Base-by-base conservation (phyloP, 139 green algal genomes). In the Nannochloris sp. region DNA sequence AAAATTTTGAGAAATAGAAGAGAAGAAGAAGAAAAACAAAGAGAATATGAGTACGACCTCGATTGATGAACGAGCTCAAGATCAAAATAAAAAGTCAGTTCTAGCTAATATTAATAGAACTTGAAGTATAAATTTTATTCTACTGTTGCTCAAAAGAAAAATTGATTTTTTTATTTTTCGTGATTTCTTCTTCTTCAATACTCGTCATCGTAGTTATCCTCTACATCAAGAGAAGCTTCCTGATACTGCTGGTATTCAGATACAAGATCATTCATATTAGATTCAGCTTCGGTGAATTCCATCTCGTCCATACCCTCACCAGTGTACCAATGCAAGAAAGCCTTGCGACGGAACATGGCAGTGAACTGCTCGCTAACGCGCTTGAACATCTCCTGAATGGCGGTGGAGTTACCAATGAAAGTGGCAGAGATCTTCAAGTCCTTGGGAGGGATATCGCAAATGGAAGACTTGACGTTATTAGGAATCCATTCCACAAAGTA, bases 401-500 rank as follows among this genome's bases (percentile, higher is more conserved):
- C 92, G 19, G 91, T 97, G 8, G 89, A 93, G 86, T 97, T 97
- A 65, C 92, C 92, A 30, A 97, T 78, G 72, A 97, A 97, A 61
- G 92, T 97, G 47, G 87, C 88, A 27, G 81, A 82, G 91, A 97
- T 96, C 82, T 97, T 95, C 14, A 96, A 80, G 62, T 89, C 92
- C 75, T 92, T 95, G 66, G 91, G 90, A 13, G 92, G 92, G 71
- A 97, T 95, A 71, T 97, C 88, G 78, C 92, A 97, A 2, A 97
- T 87, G 23, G 81, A 90, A 27, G 86, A 89, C 90, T 97, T 97
- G 58, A 97, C 89, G 76, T 97, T 97, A 89, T 97, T 97, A 71
- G 92, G 90, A 77, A 97, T 97, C 92, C 92, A 97, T 83, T 97
- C 92, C 35, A 97, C 91, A 70, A 97, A 97, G 87, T 97, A 97